phyloP scores from a whole-genome alignment of 2,329 filamentous ascomycete species.

The Emmonsia crescens region DNA sequence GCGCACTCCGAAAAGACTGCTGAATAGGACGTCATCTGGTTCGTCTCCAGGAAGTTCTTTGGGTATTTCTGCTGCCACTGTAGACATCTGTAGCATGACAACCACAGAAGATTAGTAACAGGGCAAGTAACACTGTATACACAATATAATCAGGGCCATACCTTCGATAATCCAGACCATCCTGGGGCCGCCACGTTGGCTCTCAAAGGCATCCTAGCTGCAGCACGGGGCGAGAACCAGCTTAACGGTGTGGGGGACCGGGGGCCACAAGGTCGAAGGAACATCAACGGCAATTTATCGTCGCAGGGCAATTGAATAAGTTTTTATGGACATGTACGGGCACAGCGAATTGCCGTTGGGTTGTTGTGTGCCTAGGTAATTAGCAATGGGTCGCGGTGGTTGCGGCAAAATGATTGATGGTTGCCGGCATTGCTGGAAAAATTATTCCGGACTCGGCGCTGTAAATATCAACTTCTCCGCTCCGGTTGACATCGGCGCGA shows the following conservation, averaged over 20 bases:
- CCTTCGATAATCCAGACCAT: slow-evolving; percentile 43
- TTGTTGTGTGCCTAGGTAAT: neutral
- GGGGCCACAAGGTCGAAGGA: slow-evolving; percentile 30
- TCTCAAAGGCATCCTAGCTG: slow-evolving; percentile 62
- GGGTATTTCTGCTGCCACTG: slow-evolving; percentile 22
- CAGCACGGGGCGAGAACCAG: slow-evolving; percentile 35
- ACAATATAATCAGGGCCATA: slow-evolving; percentile 24
- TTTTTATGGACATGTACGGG: neutral
- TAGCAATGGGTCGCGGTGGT: neutral
- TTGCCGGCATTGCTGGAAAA: neutral
- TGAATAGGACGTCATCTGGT: slow-evolving; percentile 85
- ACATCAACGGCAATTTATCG: slow-evolving; percentile 27
- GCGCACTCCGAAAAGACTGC: slow-evolving; percentile 75
- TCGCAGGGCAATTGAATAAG: neutral
- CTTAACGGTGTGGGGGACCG: slow-evolving; percentile 34
- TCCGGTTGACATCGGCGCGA: neutral
- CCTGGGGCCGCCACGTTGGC: slow-evolving; percentile 59
- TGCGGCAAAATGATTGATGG: neutral
- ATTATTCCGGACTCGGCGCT: neutral
- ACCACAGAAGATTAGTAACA: slow-evolving; percentile 2
- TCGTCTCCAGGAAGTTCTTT: slow-evolving; percentile 59
- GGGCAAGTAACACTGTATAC: neutral
- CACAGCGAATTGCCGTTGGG: neutral
- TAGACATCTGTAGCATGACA: slow-evolving; percentile 32
- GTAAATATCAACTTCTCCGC: neutral